Evolutionary conservation across 2,329 filamentous ascomycete genomes (phyloP).

Genomic region (Aureobasidium lini): DNA sequence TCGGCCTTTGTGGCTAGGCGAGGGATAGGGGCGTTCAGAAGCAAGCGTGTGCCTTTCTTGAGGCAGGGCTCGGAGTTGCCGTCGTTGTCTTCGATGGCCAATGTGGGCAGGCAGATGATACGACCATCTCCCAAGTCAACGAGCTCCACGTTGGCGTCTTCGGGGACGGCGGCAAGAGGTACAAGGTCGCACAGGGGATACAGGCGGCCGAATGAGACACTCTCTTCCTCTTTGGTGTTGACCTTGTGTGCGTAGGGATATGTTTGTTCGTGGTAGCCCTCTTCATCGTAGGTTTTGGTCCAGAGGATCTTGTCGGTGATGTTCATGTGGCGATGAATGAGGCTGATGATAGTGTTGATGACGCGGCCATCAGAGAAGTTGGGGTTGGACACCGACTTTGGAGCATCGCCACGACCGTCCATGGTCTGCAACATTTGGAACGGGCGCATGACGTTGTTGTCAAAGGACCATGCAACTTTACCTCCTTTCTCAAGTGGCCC

Average conservation of each 20-base stretch:
- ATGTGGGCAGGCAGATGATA: not conserved
- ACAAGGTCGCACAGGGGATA: conserved; percentile 11
- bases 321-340: conserved; percentile 7
- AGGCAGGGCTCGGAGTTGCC: not conserved
- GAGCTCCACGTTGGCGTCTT: conserved; percentile 11
- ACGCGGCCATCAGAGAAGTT: conserved; percentile 18
- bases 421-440: conserved; percentile 15
- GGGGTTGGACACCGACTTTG: conserved; percentile 11
- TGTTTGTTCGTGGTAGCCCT: conserved; percentile 4
- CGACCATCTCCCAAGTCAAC: not conserved
- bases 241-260: not conserved
- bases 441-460: conserved; percentile 17
- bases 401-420: conserved; percentile 12
- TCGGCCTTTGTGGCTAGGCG: not conserved
- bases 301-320: not conserved
- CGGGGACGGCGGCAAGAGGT: not conserved
- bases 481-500: not conserved
- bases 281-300: conserved; percentile 7
- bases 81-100: not conserved
- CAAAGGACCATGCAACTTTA: conserved; percentile 16
- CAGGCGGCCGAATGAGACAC: not conserved
- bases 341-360: conserved; percentile 16
- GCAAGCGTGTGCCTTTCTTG: not conserved
- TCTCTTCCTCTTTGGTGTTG: not conserved
- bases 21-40: not conserved